Base-by-base conservation (phyloP, 2,329 filamentous ascomycete species). In the Pseudonectria foliicola region DNA sequence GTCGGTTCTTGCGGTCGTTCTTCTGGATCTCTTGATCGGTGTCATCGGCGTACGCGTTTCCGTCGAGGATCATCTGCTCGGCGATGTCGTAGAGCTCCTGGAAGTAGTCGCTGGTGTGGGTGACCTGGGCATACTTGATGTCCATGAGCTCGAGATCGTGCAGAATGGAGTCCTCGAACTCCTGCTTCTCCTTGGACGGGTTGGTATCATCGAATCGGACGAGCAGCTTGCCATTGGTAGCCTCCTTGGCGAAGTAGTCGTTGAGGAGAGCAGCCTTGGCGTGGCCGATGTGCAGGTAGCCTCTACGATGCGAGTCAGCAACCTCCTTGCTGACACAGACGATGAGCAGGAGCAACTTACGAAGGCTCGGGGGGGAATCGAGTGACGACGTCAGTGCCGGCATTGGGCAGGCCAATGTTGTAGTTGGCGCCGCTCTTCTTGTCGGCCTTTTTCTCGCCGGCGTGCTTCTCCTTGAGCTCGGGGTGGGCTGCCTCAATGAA, bases 141-240 rank as follows among this genome's bases (percentile, higher is more conserved):
- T 89, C 90, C 73, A 98, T 87, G 34, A 96, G 73, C 32, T 80
- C 79, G 33, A 95, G 75, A 61, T 98, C 92, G 66, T 95, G 83
- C 26, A 95, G 71, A 43, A 98, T 98, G 5, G 88, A 76, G 63
- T 96, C 88, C 59, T 96, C 82, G 60, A 82, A 98, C 66, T 96
- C 92, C 59, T 90, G 80, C 69, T 94, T 95, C 71, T 98, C 92
- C 62, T 96, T 96, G 40, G 84, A 81, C 7, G 92, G 92, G 64
- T 98, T 98, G 37, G 92, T 98, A 57, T 98, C 92, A 58, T 98
- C 92, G 55, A 98, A 92, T 40, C 92, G 85, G 32, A 96, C 77
- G 40, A 93, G 80, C 51, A 98, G 72, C 53, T 83, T 93, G 53
- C 92, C 92, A 41, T 90, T 81, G 70, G 94, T 94, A 50, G 87